Evolutionary conservation across 345 rosid genomes (phyloP), one percentile per base, ranked within the genome.

Genomic region (Passiflora organensis): DNA sequence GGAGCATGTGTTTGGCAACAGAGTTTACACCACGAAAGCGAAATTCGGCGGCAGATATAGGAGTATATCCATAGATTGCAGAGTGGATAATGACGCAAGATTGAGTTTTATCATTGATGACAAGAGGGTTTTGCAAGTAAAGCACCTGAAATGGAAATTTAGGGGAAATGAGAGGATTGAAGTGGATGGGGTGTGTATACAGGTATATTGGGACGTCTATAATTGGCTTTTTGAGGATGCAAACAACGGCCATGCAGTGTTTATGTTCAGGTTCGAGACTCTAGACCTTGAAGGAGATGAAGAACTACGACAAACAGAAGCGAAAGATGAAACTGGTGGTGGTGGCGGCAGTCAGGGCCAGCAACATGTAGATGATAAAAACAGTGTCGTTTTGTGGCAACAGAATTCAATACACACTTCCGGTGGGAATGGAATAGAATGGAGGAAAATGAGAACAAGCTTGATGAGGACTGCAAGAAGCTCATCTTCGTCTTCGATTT

Each of bases 161-260:
- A 65, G 99, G 36, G 99, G 99, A 14, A 93, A 78, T 32, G 99
- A 89, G 75, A 78, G 70, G 62, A 74, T 85, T 13, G 95, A 80
- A 44, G 76, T 89, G 1, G 96, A 86, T 16, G 97, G 96, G 1
- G 86, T 80, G 12, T 28, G 71, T 10, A 61, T 89, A 6, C 93
- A 86, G 51, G 71, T 93, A 71, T 93, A 96, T 0, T 93, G 99
- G 99, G 99, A 93, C 43, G 90, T 93, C 2, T 83, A 93, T 58
- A 89, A 85, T 46, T 93, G 99, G 99, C 46, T 93, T 43, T 86
- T 86, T 46, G 79, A 86, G 24, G 82, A 70, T n/a, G 63, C 59
- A 18, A 59, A 38, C 46, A 66, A 73, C 11, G 75, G 80, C 11
- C 88, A 83, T 48, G 96, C 86, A 0, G 85, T 89, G 51, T 94